Evolutionary conservation across 768 basidiomycete species (phyloP).

Genomic region (Tylopilus plumbeoviolaceoides): DNA sequence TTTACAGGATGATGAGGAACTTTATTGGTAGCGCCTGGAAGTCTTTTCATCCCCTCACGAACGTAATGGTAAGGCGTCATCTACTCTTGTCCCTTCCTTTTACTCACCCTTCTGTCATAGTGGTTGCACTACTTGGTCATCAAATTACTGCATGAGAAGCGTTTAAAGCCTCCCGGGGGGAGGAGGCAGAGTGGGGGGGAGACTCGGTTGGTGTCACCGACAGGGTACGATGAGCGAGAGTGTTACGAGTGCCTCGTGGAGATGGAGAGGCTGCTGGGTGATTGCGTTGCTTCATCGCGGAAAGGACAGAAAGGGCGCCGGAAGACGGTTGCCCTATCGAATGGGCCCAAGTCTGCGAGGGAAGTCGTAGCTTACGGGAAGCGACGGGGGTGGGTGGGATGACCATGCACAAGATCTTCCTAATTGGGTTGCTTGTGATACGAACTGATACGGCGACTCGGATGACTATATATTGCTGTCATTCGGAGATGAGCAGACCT

Average conservation of each 20-base stretch:
- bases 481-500: constrained; percentile 2
- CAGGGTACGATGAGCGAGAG: constrained; percentile 56
- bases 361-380: constrained; percentile 62
- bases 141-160: constrained; percentile 70
- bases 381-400: constrained; percentile 58
- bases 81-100: background rate
- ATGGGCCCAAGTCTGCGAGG: constrained; percentile 40
- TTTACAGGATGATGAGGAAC: constrained; percentile 84
- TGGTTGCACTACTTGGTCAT: constrained; percentile 85
- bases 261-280: constrained; percentile 55
- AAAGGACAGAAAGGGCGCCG: constrained; percentile 33
- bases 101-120: constrained; percentile 39
- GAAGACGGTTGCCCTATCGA: constrained; percentile 28
- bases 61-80: constrained; percentile 70
- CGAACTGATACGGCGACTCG: background rate
- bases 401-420: constrained; percentile 4
- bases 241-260: constrained; percentile 69
- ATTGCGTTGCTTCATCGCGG: constrained; percentile 38
- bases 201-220: constrained; percentile 11
- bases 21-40: constrained; percentile 66
- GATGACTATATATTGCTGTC: no score
- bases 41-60: constrained; percentile 75
- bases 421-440: constrained; percentile 6
- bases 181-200: constrained; percentile 33
- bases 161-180: constrained; percentile 51